These are phyloP conservation scores for Trichomonas tenax DNA, from an alignment of 208 protist genomes.

Conservation along the genomic window DNA sequence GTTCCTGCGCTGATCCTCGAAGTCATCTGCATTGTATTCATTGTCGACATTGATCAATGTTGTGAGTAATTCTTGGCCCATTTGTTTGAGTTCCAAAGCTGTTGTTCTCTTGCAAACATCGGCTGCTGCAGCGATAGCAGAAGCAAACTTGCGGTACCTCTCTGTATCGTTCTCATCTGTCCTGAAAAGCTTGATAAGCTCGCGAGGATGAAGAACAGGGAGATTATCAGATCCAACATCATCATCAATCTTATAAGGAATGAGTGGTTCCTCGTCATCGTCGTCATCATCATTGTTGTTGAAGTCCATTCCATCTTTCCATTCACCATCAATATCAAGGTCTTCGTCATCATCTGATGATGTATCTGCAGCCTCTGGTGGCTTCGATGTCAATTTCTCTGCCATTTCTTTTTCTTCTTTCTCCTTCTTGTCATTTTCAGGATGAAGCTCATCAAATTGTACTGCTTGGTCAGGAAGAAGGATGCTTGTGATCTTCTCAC, in stretches of 20 bases:
- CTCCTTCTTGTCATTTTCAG: not conserved
- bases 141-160: not conserved
- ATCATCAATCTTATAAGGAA: conserved; percentile 13
- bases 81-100: not conserved
- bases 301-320: not conserved
- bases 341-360: not conserved
- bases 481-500: not conserved
- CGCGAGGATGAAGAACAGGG: not conserved
- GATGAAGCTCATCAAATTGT: conserved; percentile 2
- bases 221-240: not conserved
- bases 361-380: not conserved
- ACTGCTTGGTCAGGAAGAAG: not conserved
- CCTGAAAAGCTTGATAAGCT: not conserved
- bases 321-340: not conserved
- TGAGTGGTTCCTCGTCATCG: not conserved
- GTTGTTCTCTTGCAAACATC: not conserved
- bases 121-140: not conserved
- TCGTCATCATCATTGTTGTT: not conserved
- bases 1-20: not conserved
- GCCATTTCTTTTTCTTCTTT: not conserved
- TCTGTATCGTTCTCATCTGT: conserved; percentile 1
- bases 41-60: not conserved
- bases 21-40: not conserved
- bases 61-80: not conserved
- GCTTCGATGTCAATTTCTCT: not conserved